These are phyloP conservation scores for Gaertneriomyces semiglobifer DNA, from an alignment of 192 early-diverging fungal species.

Conservation along the genomic window DNA sequence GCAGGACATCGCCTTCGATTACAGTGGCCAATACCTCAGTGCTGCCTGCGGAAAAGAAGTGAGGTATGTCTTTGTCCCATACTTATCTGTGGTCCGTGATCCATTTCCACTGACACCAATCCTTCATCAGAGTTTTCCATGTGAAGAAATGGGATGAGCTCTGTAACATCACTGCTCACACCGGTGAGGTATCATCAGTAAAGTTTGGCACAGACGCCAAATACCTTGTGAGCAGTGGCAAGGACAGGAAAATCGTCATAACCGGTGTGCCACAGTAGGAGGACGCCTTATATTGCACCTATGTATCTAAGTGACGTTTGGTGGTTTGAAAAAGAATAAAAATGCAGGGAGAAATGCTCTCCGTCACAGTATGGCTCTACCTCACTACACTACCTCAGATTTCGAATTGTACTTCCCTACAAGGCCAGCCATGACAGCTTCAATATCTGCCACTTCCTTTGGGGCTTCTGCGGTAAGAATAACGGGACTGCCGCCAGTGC, in stretches of 20 bases:
- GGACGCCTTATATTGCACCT: too few relatives aligned
- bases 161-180: conserved; percentile 23
- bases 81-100: conserved; percentile 1
- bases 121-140: conserved; percentile 32
- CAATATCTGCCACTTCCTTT: conserved; percentile 78
- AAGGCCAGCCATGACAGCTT: conserved; percentile 32
- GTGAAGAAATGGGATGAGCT: conserved; percentile 48
- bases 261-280: too few relatives aligned
- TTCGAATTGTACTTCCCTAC: neutral
- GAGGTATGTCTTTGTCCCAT: conserved; percentile 26
- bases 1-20: conserved; percentile 70
- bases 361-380: too few relatives aligned
- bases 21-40: conserved; percentile 79
- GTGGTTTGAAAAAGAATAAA: too few relatives aligned
- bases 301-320: too few relatives aligned
- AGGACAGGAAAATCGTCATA: conserved; percentile 30
- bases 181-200: conserved; percentile 33
- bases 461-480: conserved; percentile 74
- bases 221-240: conserved; percentile 37
- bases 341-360: too few relatives aligned
- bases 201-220: conserved; percentile 43
- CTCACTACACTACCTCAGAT: too few relatives aligned
- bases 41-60: conserved; percentile 53
- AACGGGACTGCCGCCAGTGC: conserved; percentile 47
- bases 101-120: neutral